A percentile compares a stretch with the other conserved stretches of the same genome.
Conservation (phyloP, 495 filamentous ascomycete species). For the Tuber magnatum region DNA sequence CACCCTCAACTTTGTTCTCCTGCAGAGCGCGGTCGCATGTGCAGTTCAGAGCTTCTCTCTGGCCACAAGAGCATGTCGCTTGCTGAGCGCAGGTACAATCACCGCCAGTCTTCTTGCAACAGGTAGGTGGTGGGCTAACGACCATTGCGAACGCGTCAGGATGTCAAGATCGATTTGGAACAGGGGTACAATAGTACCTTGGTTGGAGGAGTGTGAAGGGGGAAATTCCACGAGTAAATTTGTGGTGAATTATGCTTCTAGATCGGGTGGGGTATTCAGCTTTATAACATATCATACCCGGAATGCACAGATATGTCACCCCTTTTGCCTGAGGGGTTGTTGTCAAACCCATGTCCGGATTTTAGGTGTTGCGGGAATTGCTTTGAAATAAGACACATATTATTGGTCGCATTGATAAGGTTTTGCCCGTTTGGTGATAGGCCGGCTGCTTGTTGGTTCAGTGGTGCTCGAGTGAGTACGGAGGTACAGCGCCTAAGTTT, state of each 20-base stretch:
- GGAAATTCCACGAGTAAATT: neutral
- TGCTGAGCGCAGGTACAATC: constrained; percentile 44
- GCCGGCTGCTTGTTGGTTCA: neutral
- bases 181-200: neutral
- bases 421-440: neutral
- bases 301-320: neutral
- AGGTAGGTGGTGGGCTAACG: constrained; percentile 27
- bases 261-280: neutral
- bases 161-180: neutral
- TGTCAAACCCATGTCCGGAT: neutral
- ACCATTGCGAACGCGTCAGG: constrained; percentile 14
- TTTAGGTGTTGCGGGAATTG: neutral
- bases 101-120: constrained; percentile 26
- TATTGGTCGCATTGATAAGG: neutral
- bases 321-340: neutral
- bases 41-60: constrained; percentile 77
- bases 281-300: neutral
- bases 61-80: constrained; percentile 78
- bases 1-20: constrained; percentile 67
- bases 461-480: no score
- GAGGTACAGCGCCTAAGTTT: no score
- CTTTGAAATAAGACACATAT: neutral
- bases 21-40: constrained; percentile 66
- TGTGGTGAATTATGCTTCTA: neutral
- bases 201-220: neutral